Conservation (phyloP, 345 rosid species). For the Geranium brycei region DNA sequence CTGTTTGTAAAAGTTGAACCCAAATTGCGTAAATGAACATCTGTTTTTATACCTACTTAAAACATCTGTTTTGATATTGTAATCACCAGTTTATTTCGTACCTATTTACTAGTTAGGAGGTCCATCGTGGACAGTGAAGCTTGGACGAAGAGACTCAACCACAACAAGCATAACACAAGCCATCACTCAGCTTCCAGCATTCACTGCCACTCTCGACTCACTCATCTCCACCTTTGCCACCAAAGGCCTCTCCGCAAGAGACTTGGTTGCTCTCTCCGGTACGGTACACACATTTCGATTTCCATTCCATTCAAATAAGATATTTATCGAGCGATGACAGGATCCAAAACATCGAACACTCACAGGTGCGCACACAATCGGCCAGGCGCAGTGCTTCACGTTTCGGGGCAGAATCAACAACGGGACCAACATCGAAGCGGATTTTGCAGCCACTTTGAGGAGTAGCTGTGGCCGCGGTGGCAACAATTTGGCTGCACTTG, state of each 20-base stretch:
- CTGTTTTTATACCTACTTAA: background rate
- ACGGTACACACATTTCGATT: too few species aligned
- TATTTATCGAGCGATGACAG: too few species aligned
- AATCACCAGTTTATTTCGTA: too few species aligned
- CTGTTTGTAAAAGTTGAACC: too few species aligned
- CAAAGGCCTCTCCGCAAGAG: slow-evolving; percentile 53
- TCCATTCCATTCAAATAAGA: too few species aligned
- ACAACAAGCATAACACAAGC: slow-evolving; percentile 45
- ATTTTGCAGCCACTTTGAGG: slow-evolving; percentile 36
- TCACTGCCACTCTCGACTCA: slow-evolving; percentile 30
- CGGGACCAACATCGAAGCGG: slow-evolving; percentile 38
- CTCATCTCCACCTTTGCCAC: slow-evolving; percentile 44
- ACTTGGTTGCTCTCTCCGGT: slow-evolving; percentile 64
- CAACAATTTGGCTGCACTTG: slow-evolving; percentile 58
- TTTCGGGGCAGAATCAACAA: slow-evolving; percentile 61
- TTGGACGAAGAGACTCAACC: slow-evolving; percentile 68
- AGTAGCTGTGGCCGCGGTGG: slow-evolving; percentile 29
- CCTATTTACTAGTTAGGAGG: slow-evolving; percentile 41
- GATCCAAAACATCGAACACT: too few species aligned
- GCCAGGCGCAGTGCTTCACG: slow-evolving; percentile 51
- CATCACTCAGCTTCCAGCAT: slow-evolving; percentile 55
- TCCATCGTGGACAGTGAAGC: slow-evolving; percentile 52
- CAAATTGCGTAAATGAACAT: too few species aligned
- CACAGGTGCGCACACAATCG: slow-evolving; percentile 48
- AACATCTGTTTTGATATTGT: too few species aligned